Percentiles rank a stretch among this genome's conserved stretches.
These are phyloP conservation scores for Dryas integrifolia DNA, from an alignment of 331 rosid genomes.

Conservation along the genomic window DNA sequence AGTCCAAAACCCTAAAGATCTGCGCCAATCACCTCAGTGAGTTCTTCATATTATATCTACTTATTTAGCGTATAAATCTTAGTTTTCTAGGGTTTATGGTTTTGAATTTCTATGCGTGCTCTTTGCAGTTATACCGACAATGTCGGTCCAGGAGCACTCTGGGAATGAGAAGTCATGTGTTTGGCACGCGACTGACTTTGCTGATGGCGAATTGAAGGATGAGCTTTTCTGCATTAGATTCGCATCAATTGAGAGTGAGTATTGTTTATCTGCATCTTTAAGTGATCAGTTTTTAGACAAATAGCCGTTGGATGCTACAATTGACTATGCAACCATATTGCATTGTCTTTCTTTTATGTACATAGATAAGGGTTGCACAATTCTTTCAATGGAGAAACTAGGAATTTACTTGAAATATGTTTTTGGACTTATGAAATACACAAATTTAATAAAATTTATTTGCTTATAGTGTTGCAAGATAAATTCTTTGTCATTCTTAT, in stretches of 20 bases:
- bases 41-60: neutral
- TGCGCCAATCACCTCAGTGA: conserved; percentile 92
- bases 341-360: no score
- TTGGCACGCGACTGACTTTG: conserved; percentile 93
- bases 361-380: no score
- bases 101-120: neutral
- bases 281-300: neutral
- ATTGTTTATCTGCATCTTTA: neutral
- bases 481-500: no score
- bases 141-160: conserved; percentile 89
- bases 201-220: conserved; percentile 92
- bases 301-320: neutral
- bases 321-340: no score
- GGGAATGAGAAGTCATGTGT: conserved; percentile 93
- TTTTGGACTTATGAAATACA: no score
- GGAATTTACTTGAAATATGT: no score
- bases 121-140: conserved; percentile 62
- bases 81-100: neutral
- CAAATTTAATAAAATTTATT: no score
- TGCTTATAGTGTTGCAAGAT: no score
- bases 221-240: conserved; percentile 97
- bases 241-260: conserved; percentile 88
- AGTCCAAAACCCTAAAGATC: conserved; percentile 98
- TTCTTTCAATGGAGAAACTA: no score
- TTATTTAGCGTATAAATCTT: no score